Evolutionary conservation across 192 early-diverging fungal species (phyloP).

Genomic region (Backusella tarrabulga): DNA sequence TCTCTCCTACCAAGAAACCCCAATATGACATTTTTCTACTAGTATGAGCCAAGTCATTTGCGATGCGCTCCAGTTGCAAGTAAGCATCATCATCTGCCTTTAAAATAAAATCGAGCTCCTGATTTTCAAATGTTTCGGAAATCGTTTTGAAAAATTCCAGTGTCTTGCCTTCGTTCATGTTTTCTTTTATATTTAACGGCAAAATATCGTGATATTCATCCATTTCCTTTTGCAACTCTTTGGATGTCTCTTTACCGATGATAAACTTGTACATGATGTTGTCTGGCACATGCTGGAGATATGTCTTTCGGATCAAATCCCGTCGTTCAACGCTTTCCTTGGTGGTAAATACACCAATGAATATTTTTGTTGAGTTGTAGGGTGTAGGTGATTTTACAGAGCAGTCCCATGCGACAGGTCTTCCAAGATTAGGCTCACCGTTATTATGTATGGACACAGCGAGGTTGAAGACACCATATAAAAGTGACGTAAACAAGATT

Average conservation of each 20-base stretch:
- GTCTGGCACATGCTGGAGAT: constrained; percentile 22
- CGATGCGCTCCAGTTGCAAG: constrained; percentile 32
- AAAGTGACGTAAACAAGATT: neutral
- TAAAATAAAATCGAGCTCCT: constrained; percentile 30
- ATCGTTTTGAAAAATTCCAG: constrained; percentile 34
- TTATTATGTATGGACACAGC: neutral
- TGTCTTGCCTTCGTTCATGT: constrained; percentile 41
- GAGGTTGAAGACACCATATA: neutral
- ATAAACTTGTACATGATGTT: constrained; percentile 37
- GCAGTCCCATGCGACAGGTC: constrained; percentile 24
- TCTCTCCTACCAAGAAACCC: constrained; percentile 29
- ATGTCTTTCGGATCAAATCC: constrained; percentile 29
- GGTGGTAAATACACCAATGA: constrained; percentile 37
- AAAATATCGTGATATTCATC: constrained; percentile 30
- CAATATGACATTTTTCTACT: constrained; percentile 32
- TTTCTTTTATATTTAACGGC: constrained; percentile 34
- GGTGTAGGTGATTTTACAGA: neutral
- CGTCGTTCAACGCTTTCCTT: constrained; percentile 20
- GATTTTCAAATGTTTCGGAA: constrained; percentile 11
- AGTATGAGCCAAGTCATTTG: constrained; percentile 24
- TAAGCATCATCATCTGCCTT: constrained; percentile 40
- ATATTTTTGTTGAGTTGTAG: constrained; percentile 15
- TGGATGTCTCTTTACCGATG: constrained; percentile 2
- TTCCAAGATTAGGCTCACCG: constrained; percentile 26
- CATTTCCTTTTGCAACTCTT: constrained; percentile 22